Evolutionary conservation across 139 green algal genomes (phyloP).

Genomic region (Zygnema circumcarinatum): DNA sequence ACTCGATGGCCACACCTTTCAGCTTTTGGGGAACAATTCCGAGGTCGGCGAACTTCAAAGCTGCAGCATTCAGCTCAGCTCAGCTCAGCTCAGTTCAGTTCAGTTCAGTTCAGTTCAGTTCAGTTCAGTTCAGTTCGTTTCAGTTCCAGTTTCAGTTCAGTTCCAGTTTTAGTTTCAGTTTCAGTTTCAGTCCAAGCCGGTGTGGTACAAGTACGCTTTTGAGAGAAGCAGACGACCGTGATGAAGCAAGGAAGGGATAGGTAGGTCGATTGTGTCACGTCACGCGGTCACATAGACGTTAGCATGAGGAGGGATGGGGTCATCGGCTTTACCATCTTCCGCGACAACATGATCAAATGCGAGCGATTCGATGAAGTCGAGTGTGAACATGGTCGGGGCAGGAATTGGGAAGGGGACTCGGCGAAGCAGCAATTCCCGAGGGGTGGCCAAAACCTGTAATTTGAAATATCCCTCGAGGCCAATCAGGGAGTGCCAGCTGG

Average conservation of each 20-base stretch:
- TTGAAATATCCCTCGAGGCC: slow-evolving; percentile 28
- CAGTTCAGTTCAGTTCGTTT: no score
- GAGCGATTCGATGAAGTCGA: slow-evolving; percentile 58
- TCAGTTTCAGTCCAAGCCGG: no score
- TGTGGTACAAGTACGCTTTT: no score
- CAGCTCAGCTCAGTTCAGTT: no score
- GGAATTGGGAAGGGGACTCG: slow-evolving; percentile 50
- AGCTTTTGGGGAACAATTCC: slow-evolving; percentile 30
- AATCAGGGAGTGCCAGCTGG: not conserved
- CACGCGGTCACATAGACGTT: no score
- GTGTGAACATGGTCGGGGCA: slow-evolving; percentile 47
- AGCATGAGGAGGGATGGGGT: no score
- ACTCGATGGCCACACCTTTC: slow-evolving; percentile 51
- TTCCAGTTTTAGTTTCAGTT: no score
- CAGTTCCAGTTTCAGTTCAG: no score
- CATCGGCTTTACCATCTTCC: slow-evolving; percentile 25
- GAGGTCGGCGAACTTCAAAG: slow-evolving; percentile 46
- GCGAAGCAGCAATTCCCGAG: slow-evolving; percentile 42
- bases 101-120: no score
- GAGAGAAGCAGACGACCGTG: no score
- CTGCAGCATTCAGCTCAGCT: slow-evolving; percentile 28
- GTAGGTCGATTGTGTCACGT: no score
- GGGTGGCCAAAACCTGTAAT: slow-evolving; percentile 39
- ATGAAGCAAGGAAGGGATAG: no score
- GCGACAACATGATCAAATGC: slow-evolving; percentile 45